These are phyloP conservation scores for Neoboletus subvelutipes DNA, from an alignment of 768 basidiomycete genomes.

Conservation along the genomic window DNA sequence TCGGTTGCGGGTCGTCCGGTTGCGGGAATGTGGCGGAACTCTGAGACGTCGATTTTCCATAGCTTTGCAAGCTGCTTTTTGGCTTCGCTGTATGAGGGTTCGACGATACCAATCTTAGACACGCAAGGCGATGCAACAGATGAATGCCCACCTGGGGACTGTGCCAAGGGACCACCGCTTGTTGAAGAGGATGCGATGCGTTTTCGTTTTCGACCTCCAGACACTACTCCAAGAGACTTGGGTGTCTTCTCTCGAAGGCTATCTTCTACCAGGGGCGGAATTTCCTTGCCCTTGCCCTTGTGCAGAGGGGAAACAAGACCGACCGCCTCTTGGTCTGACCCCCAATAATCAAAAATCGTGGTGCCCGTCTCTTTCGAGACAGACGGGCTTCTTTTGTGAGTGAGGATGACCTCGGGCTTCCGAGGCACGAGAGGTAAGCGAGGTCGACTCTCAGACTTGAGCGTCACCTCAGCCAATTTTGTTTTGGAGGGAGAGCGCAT, in stretches of 20 bases:
- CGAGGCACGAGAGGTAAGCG: not conserved
- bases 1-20: not conserved
- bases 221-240: conserved; percentile 9
- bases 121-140: conserved; percentile 2
- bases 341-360: not conserved
- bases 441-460: conserved; percentile 4
- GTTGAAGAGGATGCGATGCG: conserved; percentile 21
- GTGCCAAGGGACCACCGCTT: conserved; percentile 1
- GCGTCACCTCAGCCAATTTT: not conserved
- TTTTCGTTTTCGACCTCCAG: conserved; percentile 26
- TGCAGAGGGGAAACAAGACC: not conserved
- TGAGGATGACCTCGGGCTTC: conserved; percentile 13
- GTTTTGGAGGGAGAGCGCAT: conserved; percentile 2
- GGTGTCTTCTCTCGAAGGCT: conserved; percentile 7
- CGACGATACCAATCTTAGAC: conserved; percentile 9
- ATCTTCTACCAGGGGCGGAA: not conserved
- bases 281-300: conserved; percentile 24
- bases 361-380: not conserved
- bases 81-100: conserved; percentile 4
- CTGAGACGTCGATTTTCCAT: conserved; percentile 8
- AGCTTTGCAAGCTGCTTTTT: conserved; percentile 9
- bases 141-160: conserved; percentile 23
- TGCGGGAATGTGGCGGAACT: not conserved
- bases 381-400: conserved; percentile 6
- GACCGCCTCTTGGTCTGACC: conserved; percentile 1